Evolutionary conservation across 2,329 filamentous ascomycete species (phyloP).

Genomic region (Colletotrichum tabaci): DNA sequence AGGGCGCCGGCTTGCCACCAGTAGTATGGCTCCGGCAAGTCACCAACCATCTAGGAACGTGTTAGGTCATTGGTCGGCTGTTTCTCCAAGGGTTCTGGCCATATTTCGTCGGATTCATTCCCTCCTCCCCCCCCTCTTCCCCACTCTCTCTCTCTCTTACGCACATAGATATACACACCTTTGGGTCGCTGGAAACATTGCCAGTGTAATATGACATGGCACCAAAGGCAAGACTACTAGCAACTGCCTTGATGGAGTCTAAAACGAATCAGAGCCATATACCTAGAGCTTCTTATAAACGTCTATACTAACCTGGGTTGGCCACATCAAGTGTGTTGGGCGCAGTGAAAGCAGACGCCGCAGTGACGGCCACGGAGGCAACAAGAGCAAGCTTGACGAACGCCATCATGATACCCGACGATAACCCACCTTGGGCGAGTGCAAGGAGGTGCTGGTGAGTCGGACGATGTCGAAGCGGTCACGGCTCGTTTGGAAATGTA

Average conservation of each 20-base stretch:
- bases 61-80: conserved; percentile 3
- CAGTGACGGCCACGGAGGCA: conserved; percentile 45
- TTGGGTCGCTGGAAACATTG: conserved; percentile 67
- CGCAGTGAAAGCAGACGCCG: conserved; percentile 46
- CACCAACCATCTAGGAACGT: conserved; percentile 65
- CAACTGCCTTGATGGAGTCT: conserved; percentile 75
- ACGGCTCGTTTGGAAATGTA: neutral
- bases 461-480: neutral
- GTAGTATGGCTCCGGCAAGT: conserved; percentile 78
- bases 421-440: neutral
- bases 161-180: conserved; percentile 50
- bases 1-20: conserved; percentile 78
- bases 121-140: too few relatives aligned
- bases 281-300: too few relatives aligned
- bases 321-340: conserved; percentile 59
- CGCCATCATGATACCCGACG: conserved; percentile 17
- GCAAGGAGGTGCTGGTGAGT: neutral
- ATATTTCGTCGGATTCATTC: too few relatives aligned
- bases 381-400: conserved; percentile 21
- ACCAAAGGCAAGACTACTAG: conserved; percentile 72
- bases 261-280: conserved; percentile 27
- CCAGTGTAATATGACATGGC: conserved; percentile 77
- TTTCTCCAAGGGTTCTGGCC: neutral
- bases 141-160: too few relatives aligned
- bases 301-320: conserved; percentile 50